Conservation (phyloP, 2,329 filamentous ascomycete species). For the Zasmidium cellare region DNA sequence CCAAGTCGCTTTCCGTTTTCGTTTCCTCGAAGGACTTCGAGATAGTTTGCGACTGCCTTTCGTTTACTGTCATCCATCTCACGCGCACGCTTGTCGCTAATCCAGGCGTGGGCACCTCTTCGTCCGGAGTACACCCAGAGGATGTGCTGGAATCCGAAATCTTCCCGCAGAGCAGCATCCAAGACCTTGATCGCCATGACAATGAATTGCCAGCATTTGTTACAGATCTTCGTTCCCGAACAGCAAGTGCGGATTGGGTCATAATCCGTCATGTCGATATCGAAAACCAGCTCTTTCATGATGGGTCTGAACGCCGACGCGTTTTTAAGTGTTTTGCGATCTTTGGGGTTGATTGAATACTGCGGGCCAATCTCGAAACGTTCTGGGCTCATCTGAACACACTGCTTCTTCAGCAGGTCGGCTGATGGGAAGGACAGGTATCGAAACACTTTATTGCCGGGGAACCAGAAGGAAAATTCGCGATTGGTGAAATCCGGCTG, state of each 20-base stretch:
- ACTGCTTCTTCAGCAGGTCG: constrained; percentile 82
- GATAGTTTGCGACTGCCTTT: constrained; percentile 80
- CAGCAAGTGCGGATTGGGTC: constrained; percentile 96
- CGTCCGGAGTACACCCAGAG: constrained; percentile 98
- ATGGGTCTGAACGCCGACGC: constrained; percentile 80
- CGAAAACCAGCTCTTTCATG: constrained; percentile 93
- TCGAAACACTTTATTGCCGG: constrained; percentile 86
- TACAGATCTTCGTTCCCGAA: constrained; percentile 87
- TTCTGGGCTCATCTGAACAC: constrained; percentile 81
- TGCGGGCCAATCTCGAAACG: constrained; percentile 99
- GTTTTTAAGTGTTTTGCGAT: constrained; percentile 84
- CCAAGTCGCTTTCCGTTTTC: constrained; percentile 80
- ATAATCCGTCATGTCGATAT: constrained; percentile 99
- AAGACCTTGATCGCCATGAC: constrained; percentile 97
- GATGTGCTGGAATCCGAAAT: constrained; percentile 96
- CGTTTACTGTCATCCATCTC: constrained; percentile 83
- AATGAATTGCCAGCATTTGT: constrained; percentile 94
- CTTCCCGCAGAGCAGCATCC: constrained; percentile 81
- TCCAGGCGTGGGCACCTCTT: constrained; percentile 96
- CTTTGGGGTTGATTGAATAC: constrained; percentile 89
- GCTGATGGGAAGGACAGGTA: constrained; percentile 78
- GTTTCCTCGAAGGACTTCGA: constrained; percentile 86
- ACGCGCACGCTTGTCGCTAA: constrained; percentile 86
- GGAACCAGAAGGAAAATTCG: constrained; percentile 95
- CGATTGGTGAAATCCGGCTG: constrained; percentile 87